Evolutionary conservation across 768 basidiomycete species (phyloP), one percentile per base, ranked within the genome.

Genomic region (Mycena olivaceomarginata): DNA sequence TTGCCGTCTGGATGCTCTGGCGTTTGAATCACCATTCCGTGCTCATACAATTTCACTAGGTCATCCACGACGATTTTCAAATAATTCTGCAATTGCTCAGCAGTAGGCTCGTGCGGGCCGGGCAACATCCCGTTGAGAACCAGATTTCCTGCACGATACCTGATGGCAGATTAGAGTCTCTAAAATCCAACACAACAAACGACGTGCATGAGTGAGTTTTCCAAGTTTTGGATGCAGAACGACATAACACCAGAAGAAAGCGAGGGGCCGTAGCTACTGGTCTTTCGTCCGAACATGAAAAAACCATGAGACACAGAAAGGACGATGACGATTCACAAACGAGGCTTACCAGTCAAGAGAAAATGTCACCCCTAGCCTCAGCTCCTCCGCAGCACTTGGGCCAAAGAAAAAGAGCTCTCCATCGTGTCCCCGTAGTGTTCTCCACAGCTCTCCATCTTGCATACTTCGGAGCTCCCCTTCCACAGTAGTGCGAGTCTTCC

Each of bases 31-130:
- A 69, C 20, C 3, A 76, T 81, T 9, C 85, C 84, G 9, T 82
- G 46, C 11, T 84, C 71, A 69, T 81, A 85, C 1, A 86, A 64
- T 20, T 63, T 62, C 13, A 83, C 5, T 1, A 86, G 79, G 63
- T 85, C 85, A 78, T 86, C 82, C 3, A 85, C 82, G 46, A 83
- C 68, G 11, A 82, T 51, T 45, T 71, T 77, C 0, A 85, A 25
- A 31, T 79, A 80, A 20, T 82, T 39, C 69, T 85, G 84, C 5
- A 85, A 74, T 62, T 84, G 79, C 18, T 81, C 78, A 83, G 84
- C 31, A 3, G 31, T 31, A 31, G 31, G 31, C 3, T 31, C 31
- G 31, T 31, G 31, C 31, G 31, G 31, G 59, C 85, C 83, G 6
- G 84, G 83, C 1, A 75, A 76, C 5, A 81, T 76, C 4, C 46